These are phyloP conservation scores for Schoenoplectus tabernaemontani DNA, from an alignment of 202 grass and related monocot species.

Conservation along the genomic window DNA sequence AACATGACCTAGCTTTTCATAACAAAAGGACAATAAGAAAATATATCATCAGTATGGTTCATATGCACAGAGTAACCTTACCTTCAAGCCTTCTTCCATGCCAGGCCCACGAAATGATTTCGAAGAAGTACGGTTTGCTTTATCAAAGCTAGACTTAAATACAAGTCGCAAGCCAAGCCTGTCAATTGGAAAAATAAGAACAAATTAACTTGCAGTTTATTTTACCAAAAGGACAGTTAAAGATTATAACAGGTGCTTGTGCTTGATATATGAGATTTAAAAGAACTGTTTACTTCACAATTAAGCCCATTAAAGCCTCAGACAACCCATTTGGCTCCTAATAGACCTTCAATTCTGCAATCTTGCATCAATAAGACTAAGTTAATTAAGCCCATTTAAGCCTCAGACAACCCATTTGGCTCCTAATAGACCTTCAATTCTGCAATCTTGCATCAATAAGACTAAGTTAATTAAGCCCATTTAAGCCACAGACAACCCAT, in stretches of 20 bases:
- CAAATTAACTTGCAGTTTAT: background rate
- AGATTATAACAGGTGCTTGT: background rate
- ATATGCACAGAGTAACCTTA: background rate
- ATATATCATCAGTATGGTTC: background rate
- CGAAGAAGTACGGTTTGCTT: slow-evolving; percentile 86
- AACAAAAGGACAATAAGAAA: background rate
- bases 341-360: background rate
- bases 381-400: background rate
- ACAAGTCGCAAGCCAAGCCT: slow-evolving; percentile 74
- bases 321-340: background rate
- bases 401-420: background rate
- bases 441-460: no score
- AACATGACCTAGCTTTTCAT: background rate
- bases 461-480: background rate
- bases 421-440: background rate
- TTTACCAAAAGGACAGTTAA: background rate
- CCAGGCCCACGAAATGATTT: slow-evolving; percentile 91
- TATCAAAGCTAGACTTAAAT: slow-evolving; percentile 95
- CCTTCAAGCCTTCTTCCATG: slow-evolving; percentile 91
- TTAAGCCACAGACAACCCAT: background rate
- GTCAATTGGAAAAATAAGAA: background rate
- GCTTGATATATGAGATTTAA: background rate
- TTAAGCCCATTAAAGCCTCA: background rate
- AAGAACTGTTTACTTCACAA: background rate
- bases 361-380: background rate